These are phyloP conservation scores for Microcos paniculata DNA, from an alignment of 345 rosid species.

Conservation along the genomic window DNA sequence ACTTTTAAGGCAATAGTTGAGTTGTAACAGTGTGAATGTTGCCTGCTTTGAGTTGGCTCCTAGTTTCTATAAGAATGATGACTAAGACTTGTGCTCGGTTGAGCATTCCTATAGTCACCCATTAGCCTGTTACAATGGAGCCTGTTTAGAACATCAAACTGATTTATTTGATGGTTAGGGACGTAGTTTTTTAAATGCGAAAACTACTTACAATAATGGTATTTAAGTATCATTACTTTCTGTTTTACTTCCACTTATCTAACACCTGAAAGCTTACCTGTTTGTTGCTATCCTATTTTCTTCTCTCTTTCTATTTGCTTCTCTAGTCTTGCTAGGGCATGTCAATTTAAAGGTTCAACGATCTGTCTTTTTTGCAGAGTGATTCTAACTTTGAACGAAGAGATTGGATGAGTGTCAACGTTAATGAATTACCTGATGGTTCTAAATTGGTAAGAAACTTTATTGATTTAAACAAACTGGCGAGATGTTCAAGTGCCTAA, in stretches of 20 bases:
- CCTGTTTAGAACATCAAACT: too few relatives aligned
- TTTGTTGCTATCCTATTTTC: not conserved
- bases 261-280: not conserved
- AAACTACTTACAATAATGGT: too few relatives aligned
- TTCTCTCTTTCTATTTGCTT: not conserved
- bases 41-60: not conserved
- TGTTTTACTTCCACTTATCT: not conserved
- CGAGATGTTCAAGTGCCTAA: not conserved
- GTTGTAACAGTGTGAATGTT: not conserved
- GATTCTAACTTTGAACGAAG: conserved; percentile 61
- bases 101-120: too few relatives aligned
- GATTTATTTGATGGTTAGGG: too few relatives aligned
- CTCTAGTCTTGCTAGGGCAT: not conserved
- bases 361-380: conserved; percentile 42
- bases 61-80: not conserved
- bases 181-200: too few relatives aligned
- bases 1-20: not conserved
- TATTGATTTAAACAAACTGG: not conserved
- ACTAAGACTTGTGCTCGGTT: not conserved
- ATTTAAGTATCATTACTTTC: not conserved
- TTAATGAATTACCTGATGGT: conserved; percentile 53
- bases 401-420: conserved; percentile 58
- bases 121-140: too few relatives aligned
- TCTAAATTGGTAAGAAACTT: conserved; percentile 48
- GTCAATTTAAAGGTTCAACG: not conserved